Percentiles rank a stretch among this genome's conserved stretches.
These are phyloP conservation scores for Oryza longistaminata DNA, from an alignment of 176 grass and related monocot genomes.

Conservation along the genomic window DNA sequence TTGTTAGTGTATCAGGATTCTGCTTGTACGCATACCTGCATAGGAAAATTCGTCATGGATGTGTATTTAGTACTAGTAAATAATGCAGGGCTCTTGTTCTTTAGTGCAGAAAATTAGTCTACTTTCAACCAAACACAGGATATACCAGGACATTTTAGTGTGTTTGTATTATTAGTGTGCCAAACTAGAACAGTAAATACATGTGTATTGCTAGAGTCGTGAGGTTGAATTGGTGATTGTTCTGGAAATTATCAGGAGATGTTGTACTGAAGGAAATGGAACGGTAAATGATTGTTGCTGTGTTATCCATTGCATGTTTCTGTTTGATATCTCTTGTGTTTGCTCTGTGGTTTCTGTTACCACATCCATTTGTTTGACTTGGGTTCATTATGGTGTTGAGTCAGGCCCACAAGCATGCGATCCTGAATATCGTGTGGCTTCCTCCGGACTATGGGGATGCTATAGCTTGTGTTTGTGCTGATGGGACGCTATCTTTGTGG, in stretches of 20 bases:
- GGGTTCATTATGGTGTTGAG: conserved; percentile 21
- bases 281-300: neutral
- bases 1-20: neutral
- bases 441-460: conserved; percentile 89
- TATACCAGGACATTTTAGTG: neutral
- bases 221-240: neutral
- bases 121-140: neutral
- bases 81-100: neutral
- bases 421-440: conserved; percentile 68
- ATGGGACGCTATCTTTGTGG: conserved; percentile 88
- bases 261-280: neutral
- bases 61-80: neutral
- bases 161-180: neutral
- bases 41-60: neutral
- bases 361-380: neutral
- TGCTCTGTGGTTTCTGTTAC: neutral
- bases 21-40: neutral
- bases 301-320: neutral
- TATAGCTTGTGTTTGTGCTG: conserved; percentile 76
- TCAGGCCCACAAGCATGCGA: conserved; percentile 65
- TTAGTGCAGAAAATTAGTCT: neutral
- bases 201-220: neutral
- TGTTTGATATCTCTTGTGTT: conserved; percentile 13
- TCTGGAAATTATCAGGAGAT: conserved; percentile 15
- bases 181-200: neutral